Conservation (phyloP, 2,329 filamentous ascomycete genomes). For the Trichoderma harzianum region DNA sequence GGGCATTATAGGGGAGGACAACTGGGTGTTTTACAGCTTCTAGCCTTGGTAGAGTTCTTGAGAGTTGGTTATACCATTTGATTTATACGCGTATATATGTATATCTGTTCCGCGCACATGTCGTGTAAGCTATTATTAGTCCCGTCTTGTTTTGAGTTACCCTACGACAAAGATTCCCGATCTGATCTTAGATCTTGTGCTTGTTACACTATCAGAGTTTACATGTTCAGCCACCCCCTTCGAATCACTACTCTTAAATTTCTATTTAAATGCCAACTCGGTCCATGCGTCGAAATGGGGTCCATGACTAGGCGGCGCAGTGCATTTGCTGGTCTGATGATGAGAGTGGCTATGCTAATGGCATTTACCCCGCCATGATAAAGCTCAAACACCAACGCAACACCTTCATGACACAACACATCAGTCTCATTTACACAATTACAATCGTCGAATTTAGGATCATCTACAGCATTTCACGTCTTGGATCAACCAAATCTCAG, state of each 20-base stretch:
- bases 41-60: not conserved
- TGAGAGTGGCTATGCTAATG: slow-evolving; percentile 11
- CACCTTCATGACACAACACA: not conserved
- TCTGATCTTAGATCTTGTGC: not conserved
- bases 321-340: slow-evolving; percentile 5
- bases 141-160: not conserved
- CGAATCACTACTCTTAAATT: not conserved
- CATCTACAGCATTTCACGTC: not conserved
- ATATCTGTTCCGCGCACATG: not conserved
- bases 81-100: not conserved
- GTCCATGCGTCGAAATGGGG: not conserved
- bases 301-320: not conserved
- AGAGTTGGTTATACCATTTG: not conserved
- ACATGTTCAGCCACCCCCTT: not conserved
- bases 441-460: not conserved
- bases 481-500: not conserved
- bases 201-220: not conserved
- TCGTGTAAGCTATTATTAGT: not conserved
- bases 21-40: slow-evolving; percentile 16
- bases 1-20: not conserved
- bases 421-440: not conserved
- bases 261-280: no score
- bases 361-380: slow-evolving; percentile 7
- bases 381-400: not conserved
- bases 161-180: not conserved